Evolutionary conservation across 75 land plant genomes (phyloP), one percentile per base, ranked within the genome.

Genomic region (Cryptomeria japonica): DNA sequence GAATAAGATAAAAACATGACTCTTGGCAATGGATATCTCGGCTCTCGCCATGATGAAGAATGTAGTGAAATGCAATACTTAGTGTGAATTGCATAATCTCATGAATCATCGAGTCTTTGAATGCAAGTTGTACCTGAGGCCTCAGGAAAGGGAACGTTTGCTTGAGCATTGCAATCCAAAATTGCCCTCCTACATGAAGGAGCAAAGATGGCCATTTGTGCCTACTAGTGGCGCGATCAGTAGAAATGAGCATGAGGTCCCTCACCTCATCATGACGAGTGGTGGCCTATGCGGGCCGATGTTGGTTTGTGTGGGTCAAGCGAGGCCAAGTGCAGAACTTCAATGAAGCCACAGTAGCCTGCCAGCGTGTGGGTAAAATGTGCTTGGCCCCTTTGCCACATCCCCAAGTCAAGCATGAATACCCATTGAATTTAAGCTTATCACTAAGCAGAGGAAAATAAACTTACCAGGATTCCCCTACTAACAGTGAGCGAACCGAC

Each of bases 51-150:
- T 68, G 89, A 88, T 88, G 87, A 86, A 89, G 90, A 89, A 89
- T 76, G 88, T 68, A 89, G 86, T 75, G 58, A 89, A 90, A 87
- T 87, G 90, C 87, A 88, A 90, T 90, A 90, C 91, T 88, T 90
- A 86, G 85, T 90, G 89, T 90, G 91, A 90, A 90, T 90, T 88
- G 91, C 72, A 88, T 87, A 90, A 88, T 90, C 89, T 84, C 87
- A 80, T 88, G 87, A 90, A 90, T 55, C 89, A 90, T 90, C 87
- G 89, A 90, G 91, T 90, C 85, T 88, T 90, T 90, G 85, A 90
- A 88, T 53, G 87, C 89, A 88, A 90, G 89, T 90, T 88, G 89
- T 86, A 79, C 91, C 88, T 68, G 89, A 88, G 76, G 79, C 87
- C 70, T 19, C 34, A 36, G 55, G 3, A 34, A 32, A 84, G 85